Percentiles rank a stretch among this genome's conserved stretches.
These are phyloP conservation scores for Cryptosporidium sp. DNA, from an alignment of 169 alveolate species.

Conservation along the genomic window DNA sequence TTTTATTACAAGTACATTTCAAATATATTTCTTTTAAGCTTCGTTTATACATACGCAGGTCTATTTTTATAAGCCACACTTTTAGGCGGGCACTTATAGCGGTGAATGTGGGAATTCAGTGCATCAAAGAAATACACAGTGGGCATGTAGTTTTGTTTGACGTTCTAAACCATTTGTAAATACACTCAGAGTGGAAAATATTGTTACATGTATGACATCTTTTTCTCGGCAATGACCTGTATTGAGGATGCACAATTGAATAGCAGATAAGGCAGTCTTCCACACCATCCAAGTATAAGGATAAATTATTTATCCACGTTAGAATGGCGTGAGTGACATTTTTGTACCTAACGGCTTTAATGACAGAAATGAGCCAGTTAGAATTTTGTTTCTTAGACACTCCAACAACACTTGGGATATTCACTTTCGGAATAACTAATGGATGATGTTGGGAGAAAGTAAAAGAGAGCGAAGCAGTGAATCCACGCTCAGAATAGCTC, in stretches of 20 bases:
- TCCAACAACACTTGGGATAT: conserved; percentile 41
- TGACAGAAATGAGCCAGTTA: conserved; percentile 58
- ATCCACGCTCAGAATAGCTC: conserved; percentile 37
- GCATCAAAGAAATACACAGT: conserved; percentile 77
- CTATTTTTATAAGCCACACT: conserved; percentile 3
- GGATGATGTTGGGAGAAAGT: conserved; percentile 65
- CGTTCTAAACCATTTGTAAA: conserved; percentile 84
- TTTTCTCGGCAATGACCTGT: conserved; percentile 76
- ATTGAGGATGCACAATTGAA: conserved; percentile 79
- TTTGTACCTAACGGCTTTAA: conserved; percentile 48
- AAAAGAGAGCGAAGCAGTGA: conserved; percentile 33
- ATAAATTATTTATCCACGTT: conserved; percentile 71
- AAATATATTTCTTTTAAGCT: not conserved
- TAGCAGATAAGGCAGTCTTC: conserved; percentile 81
- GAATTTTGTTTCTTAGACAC: conserved; percentile 62
- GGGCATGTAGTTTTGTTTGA: conserved; percentile 86
- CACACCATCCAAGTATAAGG: conserved; percentile 52
- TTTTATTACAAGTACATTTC: not conserved
- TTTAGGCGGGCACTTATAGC: not conserved
- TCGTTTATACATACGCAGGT: not conserved
- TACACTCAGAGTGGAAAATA: conserved; percentile 82
- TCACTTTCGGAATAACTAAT: conserved; percentile 46
- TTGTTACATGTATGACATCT: conserved; percentile 77
- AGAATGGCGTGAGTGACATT: conserved; percentile 45
- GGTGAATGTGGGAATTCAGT: not conserved